Evolutionary conservation across 495 filamentous ascomycete species (phyloP).

Genomic region (Clavariopsis aquatica): DNA sequence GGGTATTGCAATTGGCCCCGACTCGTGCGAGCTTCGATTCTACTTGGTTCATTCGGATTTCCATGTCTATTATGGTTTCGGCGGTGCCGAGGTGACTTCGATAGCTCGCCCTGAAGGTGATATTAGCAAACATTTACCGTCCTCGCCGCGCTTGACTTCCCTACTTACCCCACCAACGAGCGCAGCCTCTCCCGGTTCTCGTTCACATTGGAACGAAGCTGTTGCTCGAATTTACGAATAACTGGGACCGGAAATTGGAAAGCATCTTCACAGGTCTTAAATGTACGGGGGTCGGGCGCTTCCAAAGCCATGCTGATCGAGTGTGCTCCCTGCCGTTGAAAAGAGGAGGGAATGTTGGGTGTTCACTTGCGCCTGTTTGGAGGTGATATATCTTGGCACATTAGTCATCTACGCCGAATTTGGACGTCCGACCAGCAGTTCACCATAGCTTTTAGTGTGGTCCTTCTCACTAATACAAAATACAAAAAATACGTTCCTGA

Average conservation of each 20-base stretch:
- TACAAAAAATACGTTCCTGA: no score
- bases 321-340: background rate
- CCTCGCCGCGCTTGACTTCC: background rate
- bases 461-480: no score
- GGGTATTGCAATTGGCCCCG: constrained; percentile 75
- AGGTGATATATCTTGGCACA: background rate
- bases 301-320: constrained; percentile 56
- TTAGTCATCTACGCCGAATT: background rate
- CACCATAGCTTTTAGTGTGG: no score
- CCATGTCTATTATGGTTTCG: constrained; percentile 88
- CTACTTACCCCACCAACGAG: constrained; percentile 77
- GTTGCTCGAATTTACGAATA: constrained; percentile 63
- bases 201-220: constrained; percentile 65
- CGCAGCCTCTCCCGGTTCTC: constrained; percentile 87
- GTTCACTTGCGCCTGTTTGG: background rate
- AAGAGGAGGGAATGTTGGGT: background rate
- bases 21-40: constrained; percentile 70
- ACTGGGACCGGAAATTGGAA: constrained; percentile 67
- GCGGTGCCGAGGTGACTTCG: constrained; percentile 90
- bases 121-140: constrained; percentile 2
- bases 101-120: constrained; percentile 68
- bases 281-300: constrained; percentile 58
- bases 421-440: background rate
- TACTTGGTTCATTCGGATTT: constrained; percentile 69
- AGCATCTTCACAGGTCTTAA: constrained; percentile 67